A percentile compares a stretch with the other conserved stretches of the same genome.
Conservation (phyloP, 2,329 filamentous ascomycete genomes). For the Aspergillus carbonarius region DNA sequence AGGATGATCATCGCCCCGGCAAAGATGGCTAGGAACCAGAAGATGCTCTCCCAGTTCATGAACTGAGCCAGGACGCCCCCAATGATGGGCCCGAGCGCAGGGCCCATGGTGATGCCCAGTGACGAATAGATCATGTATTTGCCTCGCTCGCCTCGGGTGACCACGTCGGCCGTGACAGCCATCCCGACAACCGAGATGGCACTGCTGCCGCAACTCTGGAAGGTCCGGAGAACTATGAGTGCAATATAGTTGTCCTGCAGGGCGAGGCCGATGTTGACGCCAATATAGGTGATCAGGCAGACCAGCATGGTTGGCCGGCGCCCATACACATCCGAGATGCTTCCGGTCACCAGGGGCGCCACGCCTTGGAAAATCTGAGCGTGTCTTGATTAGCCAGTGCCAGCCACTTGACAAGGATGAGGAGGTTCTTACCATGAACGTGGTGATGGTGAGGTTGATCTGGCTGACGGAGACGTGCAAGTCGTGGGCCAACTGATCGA, state of each 20-base stretch:
- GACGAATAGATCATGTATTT: slow-evolving; percentile 68
- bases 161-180: slow-evolving; percentile 70
- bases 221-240: slow-evolving; percentile 37
- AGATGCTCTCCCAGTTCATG: slow-evolving; percentile 65
- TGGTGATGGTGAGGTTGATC: slow-evolving; percentile 51
- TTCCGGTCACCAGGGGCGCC: slow-evolving; percentile 61
- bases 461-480: background rate
- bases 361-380: slow-evolving; percentile 58
- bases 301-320: slow-evolving; percentile 62
- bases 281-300: slow-evolving; percentile 49
- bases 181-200: slow-evolving; percentile 67
- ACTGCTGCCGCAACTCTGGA: slow-evolving; percentile 54
- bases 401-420: rapidly evolving
- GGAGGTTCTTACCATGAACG: slow-evolving; percentile 38
- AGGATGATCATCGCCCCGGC: slow-evolving; percentile 49
- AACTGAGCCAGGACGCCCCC: slow-evolving; percentile 66
- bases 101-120: slow-evolving; percentile 54
- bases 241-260: slow-evolving; percentile 35
- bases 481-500: background rate
- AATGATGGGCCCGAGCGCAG: slow-evolving; percentile 58
- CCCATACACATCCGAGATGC: slow-evolving; percentile 61
- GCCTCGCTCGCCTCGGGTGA: slow-evolving; percentile 67
- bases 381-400: background rate
- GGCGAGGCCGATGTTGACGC: slow-evolving; percentile 39
- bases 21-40: slow-evolving; percentile 66